Conservation (phyloP, 345 rosid genomes). For the Bruguiera sexangula region DNA sequence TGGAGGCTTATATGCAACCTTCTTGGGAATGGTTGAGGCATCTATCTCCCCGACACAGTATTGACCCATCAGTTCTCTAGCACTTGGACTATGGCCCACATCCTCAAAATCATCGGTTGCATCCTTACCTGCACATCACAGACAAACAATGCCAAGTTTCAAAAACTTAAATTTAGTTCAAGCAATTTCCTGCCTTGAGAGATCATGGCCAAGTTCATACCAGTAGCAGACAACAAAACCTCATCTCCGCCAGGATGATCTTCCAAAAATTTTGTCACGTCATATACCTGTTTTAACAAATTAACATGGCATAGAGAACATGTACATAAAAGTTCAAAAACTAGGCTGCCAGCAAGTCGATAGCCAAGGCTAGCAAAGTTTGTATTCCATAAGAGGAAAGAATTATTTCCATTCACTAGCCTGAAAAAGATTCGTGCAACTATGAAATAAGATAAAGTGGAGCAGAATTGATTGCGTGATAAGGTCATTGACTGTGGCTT, state of each 20-base stretch:
- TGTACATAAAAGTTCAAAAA: neutral
- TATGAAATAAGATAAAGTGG: too few species aligned
- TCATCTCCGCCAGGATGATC: constrained; percentile 31
- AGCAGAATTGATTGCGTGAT: too few species aligned
- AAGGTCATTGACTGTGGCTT: too few species aligned
- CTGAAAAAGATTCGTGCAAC: too few species aligned
- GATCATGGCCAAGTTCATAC: neutral
- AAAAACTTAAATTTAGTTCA: neutral
- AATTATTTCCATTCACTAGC: neutral
- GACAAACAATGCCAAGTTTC: neutral
- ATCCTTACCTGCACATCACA: constrained; percentile 18
- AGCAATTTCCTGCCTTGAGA: neutral
- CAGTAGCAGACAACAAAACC: constrained; percentile 23
- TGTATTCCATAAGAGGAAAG: neutral
- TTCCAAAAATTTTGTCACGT: constrained; percentile 25
- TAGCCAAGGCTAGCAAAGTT: neutral
- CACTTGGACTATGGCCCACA: constrained; percentile 26
- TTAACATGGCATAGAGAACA: constrained; percentile 1
- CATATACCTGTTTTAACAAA: constrained; percentile 17
- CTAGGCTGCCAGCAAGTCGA: neutral
- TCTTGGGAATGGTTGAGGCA: constrained; percentile 16
- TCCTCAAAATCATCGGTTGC: constrained; percentile 32
- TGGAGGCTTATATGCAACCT: constrained; percentile 4
- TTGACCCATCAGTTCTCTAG: constrained; percentile 24
- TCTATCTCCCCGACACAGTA: constrained; percentile 25